phyloP scores from a whole-genome alignment of 495 filamentous ascomycete genomes.

The Daldinia loculata region DNA sequence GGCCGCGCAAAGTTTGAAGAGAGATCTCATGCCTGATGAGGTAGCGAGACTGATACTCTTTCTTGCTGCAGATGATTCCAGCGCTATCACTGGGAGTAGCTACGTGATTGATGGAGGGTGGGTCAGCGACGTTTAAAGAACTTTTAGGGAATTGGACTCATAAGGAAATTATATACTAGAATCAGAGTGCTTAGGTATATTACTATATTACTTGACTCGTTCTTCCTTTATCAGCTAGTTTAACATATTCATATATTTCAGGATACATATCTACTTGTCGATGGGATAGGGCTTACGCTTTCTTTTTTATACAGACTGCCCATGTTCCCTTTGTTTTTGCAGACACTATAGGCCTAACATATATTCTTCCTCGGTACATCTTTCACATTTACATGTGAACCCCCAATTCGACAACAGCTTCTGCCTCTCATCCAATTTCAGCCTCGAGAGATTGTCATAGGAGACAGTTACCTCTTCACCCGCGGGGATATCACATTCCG shows the following conservation, averaged over 20 bases:
- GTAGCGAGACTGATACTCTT: slow-evolving; percentile 48
- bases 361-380: background rate
- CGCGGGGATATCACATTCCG: background rate
- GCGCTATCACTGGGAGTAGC: slow-evolving; percentile 47
- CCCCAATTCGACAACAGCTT: background rate
- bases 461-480: background rate
- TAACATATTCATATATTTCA: too few relatives aligned
- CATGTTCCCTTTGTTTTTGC: background rate
- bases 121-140: slow-evolving; percentile 36
- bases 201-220: too few relatives aligned
- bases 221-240: too few relatives aligned
- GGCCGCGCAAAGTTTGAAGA: slow-evolving; percentile 52
- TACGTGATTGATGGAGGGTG: slow-evolving; percentile 48
- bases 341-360: too few relatives aligned
- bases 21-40: slow-evolving; percentile 52
- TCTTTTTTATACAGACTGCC: background rate
- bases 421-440: background rate
- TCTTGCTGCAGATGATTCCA: slow-evolving; percentile 46
- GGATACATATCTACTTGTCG: too few relatives aligned
- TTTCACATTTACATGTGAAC: background rate
- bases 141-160: background rate
- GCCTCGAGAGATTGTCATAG: background rate
- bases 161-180: too few relatives aligned
- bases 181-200: too few relatives aligned
- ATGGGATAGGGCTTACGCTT: too few relatives aligned